Evolutionary conservation across 1,139 yeast genomes (phyloP), one percentile per base, ranked within the genome.

Genomic region (Hansenula lynferdii): DNA sequence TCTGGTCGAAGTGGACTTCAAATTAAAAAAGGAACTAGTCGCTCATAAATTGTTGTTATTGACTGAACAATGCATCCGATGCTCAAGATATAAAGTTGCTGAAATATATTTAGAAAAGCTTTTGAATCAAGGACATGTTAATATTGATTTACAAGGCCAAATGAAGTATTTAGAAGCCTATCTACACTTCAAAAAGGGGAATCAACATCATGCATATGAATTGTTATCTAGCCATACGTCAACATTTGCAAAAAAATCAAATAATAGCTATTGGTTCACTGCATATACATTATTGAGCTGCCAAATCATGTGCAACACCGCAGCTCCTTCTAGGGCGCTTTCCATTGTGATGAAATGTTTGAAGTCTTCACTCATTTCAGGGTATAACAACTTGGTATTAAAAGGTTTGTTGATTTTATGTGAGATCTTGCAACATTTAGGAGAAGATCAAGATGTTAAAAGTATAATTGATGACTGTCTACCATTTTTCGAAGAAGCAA

Each of bases 271-370:
- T 36, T 64, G 73, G 59, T 58, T 58, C 14, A 58, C 75, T 26
- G 63, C 65, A 47, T 63, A 74, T 39, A 71, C 69, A 30, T 46
- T 75, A 12, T 48, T 75, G 31, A 71, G 71, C 45, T 68, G 77
- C 36, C 53, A 56, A 15, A 60, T 75, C 3, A 61, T 70, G 42
- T 54, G 64, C 21, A 42, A 50, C 11, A 57, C 72, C 2, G 69
- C 67, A 2, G 58, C 64, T 5, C 66, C 68, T 10, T 53, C 68
- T 8, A 60, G 72, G 36, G 73, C 69, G 0, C 46, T 76, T 12
- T 65, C 77, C 0, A 54, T 70, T 28, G 50, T 73, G 0, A 54
- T 75, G 3, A 75, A 71, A 48, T 71, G 70, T 33, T 55, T 76
- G 7, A 64, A 67, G 34, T 49, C 61, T 15, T 70, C 77, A 1